Percentiles rank a stretch among this genome's conserved stretches.
Evolutionary conservation across 441 rosid species (phyloP).

Genomic region (Biscutella laevigata): DNA sequence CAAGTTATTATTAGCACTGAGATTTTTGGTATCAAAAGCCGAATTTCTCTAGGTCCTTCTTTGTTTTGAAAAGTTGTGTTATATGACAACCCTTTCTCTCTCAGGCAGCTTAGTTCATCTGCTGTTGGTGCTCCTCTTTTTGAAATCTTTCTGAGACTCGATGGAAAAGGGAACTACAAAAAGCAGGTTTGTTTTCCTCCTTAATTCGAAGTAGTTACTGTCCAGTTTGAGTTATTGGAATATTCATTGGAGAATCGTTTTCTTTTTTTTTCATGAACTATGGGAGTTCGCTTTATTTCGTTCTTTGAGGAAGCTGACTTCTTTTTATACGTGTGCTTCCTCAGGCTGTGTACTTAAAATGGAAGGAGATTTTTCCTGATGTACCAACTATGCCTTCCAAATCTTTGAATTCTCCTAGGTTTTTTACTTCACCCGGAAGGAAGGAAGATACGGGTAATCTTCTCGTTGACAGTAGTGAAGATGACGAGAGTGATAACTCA

Average conservation of each 20-base stretch:
- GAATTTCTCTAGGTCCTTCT: not conserved
- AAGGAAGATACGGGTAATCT: conserved; percentile 56
- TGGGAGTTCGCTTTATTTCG: not conserved
- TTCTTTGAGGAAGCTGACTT: not conserved
- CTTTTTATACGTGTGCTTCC: conserved; percentile 18
- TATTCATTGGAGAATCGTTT: not conserved
- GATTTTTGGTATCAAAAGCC: not conserved
- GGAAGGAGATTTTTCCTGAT: conserved; percentile 41
- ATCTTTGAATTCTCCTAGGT: conserved; percentile 34
- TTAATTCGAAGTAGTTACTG: not conserved
- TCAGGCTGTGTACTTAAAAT: conserved; percentile 82
- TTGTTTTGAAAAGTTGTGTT: not conserved
- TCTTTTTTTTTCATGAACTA: not conserved
- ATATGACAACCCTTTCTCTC: conserved; percentile 16
- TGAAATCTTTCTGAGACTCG: conserved; percentile 67
- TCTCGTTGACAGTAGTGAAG: conserved; percentile 48
- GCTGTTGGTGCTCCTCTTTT: conserved; percentile 72
- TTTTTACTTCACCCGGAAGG: conserved; percentile 37
- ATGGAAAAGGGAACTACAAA: conserved; percentile 66
- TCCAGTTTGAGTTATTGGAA: not conserved
- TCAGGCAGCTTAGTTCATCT: conserved; percentile 78
- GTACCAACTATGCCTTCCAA: conserved; percentile 38
- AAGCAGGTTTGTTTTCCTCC: conserved; percentile 57
- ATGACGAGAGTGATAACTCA: conserved; percentile 45
- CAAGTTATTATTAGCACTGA: not conserved